phyloP scores from a whole-genome alignment of 352 stramenopile genomes.

The Pythium rhizo-oryzae region DNA sequence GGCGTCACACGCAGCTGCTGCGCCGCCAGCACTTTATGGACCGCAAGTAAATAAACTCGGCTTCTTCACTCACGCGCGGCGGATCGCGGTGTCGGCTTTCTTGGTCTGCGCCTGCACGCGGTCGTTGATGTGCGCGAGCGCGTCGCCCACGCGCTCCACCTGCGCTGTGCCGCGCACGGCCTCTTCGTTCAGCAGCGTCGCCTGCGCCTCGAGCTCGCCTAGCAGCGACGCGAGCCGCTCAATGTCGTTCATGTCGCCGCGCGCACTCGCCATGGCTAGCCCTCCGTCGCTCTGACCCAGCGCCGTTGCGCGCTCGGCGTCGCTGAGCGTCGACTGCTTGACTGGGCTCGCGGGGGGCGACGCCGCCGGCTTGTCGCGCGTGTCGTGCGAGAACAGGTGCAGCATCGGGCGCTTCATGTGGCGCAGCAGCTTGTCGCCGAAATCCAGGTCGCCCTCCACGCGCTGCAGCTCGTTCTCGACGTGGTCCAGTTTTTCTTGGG shows the following conservation, averaged over 20 bases:
- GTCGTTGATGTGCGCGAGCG: constrained; percentile 64
- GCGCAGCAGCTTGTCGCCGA: constrained; percentile 71
- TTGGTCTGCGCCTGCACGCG: constrained; percentile 76
- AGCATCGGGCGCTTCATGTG: constrained; percentile 72
- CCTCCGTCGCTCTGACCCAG: not conserved
- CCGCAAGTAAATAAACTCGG: constrained; percentile 38
- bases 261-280: not conserved
- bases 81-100: constrained; percentile 49
- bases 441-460: constrained; percentile 68
- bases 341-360: not conserved
- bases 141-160: constrained; percentile 70
- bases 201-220: constrained; percentile 73
- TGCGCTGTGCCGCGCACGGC: constrained; percentile 71
- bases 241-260: constrained; percentile 48
- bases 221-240: constrained; percentile 61
- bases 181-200: constrained; percentile 65
- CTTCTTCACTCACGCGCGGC: constrained; percentile 14
- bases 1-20: constrained; percentile 75
- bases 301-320: constrained; percentile 16
- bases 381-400: constrained; percentile 66
- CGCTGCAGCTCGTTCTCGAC: constrained; percentile 63
- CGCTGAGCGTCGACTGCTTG: constrained; percentile 17
- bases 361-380: constrained; percentile 28
- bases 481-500: constrained; percentile 79
- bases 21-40: constrained; percentile 89